A percentile compares a stretch with the other conserved stretches of the same genome.
Conservation (phyloP, 768 basidiomycete genomes). For the Leccinellum albellum region DNA sequence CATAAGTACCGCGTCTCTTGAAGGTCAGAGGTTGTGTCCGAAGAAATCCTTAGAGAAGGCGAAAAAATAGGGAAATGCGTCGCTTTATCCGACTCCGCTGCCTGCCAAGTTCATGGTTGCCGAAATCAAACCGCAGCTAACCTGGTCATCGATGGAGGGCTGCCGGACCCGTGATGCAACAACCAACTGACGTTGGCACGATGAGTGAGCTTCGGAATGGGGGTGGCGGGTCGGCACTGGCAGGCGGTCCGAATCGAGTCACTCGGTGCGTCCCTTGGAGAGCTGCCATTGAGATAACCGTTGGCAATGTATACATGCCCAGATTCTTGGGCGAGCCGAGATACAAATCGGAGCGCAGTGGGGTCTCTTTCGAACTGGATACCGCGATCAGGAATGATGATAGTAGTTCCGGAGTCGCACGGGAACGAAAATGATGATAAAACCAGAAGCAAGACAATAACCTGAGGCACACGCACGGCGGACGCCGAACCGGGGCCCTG, state of each 20-base stretch:
- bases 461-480: no score
- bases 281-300: neutral
- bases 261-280: neutral
- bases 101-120: neutral
- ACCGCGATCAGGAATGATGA: neutral
- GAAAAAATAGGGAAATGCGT: no score
- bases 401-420: neutral
- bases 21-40: neutral
- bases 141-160: neutral
- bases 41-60: no score
- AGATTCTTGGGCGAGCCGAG: no score
- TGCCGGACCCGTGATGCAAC: neutral
- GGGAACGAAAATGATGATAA: constrained; percentile 1
- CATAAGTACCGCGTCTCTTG: neutral
- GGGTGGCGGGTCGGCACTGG: neutral
- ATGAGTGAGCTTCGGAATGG: neutral
- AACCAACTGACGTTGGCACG: neutral
- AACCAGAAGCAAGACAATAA: no score
- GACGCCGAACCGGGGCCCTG: no score
- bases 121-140: neutral
- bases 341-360: neutral
- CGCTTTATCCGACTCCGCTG: neutral
- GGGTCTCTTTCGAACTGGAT: neutral
- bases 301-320: no score
- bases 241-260: neutral